These are phyloP conservation scores for Chaetomium strumarium DNA, from an alignment of 2,329 filamentous ascomycete genomes.

Conservation along the genomic window DNA sequence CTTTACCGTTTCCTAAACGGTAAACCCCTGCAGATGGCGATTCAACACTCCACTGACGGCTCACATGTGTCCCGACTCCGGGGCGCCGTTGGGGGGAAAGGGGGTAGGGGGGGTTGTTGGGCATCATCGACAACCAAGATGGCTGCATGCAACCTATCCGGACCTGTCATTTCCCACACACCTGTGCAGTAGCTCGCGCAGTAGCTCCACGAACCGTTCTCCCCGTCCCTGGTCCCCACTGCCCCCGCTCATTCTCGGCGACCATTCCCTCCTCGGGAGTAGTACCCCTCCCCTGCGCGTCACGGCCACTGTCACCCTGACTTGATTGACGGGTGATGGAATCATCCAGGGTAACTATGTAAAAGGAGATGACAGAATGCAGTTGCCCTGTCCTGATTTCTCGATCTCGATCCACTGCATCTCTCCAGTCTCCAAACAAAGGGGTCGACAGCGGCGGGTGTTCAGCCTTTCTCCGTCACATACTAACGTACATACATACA, in stretches of 20 bases:
- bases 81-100: no score
- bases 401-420: no score
- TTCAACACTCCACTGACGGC: not conserved
- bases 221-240: not conserved
- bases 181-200: not conserved
- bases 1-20: not conserved
- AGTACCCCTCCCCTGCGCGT: not conserved
- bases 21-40: not conserved
- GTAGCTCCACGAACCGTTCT: not conserved
- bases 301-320: not conserved
- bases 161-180: not conserved
- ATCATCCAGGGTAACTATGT: not conserved
- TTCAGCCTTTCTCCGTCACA: not conserved
- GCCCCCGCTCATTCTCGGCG: not conserved
- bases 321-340: not conserved
- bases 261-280: not conserved
- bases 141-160: slow-evolving; percentile 2
- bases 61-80: not conserved
- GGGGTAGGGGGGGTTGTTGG: not conserved
- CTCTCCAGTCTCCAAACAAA: no score
- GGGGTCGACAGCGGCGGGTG: not conserved
- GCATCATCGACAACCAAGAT: slow-evolving; percentile 7
- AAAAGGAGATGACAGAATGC: no score
- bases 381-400: no score
- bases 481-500: no score